Percentiles rank a stretch among this genome's conserved stretches.
These are phyloP conservation scores for Pseudozyma sp. DNA, from an alignment of 1,284 basidiomycete genomes.

Conservation along the genomic window DNA sequence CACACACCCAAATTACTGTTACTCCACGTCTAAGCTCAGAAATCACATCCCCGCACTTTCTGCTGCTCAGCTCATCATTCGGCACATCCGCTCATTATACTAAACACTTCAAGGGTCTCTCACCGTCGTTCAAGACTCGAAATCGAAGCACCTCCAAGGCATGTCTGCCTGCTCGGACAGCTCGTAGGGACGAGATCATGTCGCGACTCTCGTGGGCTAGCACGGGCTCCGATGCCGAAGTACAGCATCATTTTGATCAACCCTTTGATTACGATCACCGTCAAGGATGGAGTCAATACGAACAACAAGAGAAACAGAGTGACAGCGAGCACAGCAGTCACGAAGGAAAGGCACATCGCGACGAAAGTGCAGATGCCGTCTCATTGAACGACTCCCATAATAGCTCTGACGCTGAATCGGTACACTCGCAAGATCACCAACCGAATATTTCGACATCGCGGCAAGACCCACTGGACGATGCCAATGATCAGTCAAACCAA, in stretches of 20 bases:
- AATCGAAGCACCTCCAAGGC: background rate
- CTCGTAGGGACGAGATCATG: slow-evolving; percentile 13
- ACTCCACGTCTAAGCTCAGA: background rate
- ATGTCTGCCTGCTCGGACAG: background rate
- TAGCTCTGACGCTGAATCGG: slow-evolving; percentile 9
- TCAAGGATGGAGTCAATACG: background rate
- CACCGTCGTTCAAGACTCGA: background rate
- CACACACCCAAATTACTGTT: background rate
- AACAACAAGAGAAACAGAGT: background rate
- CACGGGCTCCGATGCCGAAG: slow-evolving; percentile 35
- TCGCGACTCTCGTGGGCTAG: slow-evolving; percentile 30
- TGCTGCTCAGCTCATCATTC: background rate
- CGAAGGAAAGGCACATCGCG: background rate
- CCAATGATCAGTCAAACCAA: slow-evolving; percentile 20
- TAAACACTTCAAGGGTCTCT: too few species aligned
- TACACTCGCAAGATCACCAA: slow-evolving; percentile 1
- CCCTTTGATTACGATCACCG: slow-evolving; percentile 19
- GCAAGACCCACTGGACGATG: slow-evolving; percentile 13
- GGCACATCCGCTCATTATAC: background rate
- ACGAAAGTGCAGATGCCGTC: background rate
- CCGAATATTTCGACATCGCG: background rate
- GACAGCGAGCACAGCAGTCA: background rate
- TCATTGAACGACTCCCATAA: slow-evolving; percentile 7
- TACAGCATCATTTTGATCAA: slow-evolving; percentile 30
- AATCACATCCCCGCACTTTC: background rate